Percentiles rank a stretch among this genome's conserved stretches.
These are phyloP conservation scores for Mycosphaerella arachidis DNA, from an alignment of 2,329 filamentous ascomycete species.

Conservation along the genomic window DNA sequence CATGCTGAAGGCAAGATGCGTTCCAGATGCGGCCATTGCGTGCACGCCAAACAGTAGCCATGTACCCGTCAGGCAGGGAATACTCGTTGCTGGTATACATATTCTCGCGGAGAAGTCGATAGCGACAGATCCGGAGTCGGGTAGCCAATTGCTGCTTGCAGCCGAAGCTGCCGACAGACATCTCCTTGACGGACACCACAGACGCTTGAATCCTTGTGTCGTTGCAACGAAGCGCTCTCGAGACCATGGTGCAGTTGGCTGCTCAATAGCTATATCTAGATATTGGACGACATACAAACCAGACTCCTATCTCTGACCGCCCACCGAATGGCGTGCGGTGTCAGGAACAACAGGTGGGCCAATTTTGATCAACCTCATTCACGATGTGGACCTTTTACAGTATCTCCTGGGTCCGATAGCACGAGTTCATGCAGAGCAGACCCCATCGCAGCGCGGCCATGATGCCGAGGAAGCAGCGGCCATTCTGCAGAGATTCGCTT, in stretches of 20 bases:
- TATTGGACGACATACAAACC: conserved; percentile 54
- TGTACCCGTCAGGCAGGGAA: conserved; percentile 46
- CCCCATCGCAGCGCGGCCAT: conserved; percentile 41
- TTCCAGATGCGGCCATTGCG: conserved; percentile 53
- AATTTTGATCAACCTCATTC: conserved; percentile 56
- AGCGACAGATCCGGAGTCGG: conserved; percentile 39
- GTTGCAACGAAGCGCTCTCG: conserved; percentile 47
- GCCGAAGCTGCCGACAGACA: conserved; percentile 27
- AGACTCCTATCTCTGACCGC: conserved; percentile 46
- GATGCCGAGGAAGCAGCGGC: conserved; percentile 55
- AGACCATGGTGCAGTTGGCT: conserved; percentile 40
- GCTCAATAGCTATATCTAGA: conserved; percentile 50
- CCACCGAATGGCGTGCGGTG: conserved; percentile 46
- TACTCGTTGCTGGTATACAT: conserved; percentile 48
- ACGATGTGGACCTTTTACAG: conserved; percentile 57
- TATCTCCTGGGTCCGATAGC: conserved; percentile 52
- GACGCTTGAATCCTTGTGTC: conserved; percentile 57
- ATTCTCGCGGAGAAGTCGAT: conserved; percentile 57
- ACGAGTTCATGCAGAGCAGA: conserved; percentile 50
- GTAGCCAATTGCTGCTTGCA: conserved; percentile 30
- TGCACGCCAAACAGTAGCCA: conserved; percentile 59
- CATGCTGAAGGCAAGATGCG: conserved; percentile 39
- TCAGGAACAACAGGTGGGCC: conserved; percentile 44
- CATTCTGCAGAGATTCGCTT: conserved; percentile 50
- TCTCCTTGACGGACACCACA: conserved; percentile 55